Percentiles rank a stretch among this genome's conserved stretches.
phyloP scores from a whole-genome alignment of 371 early-diverging fungal genomes.

The Actinomortierella wolfii region DNA sequence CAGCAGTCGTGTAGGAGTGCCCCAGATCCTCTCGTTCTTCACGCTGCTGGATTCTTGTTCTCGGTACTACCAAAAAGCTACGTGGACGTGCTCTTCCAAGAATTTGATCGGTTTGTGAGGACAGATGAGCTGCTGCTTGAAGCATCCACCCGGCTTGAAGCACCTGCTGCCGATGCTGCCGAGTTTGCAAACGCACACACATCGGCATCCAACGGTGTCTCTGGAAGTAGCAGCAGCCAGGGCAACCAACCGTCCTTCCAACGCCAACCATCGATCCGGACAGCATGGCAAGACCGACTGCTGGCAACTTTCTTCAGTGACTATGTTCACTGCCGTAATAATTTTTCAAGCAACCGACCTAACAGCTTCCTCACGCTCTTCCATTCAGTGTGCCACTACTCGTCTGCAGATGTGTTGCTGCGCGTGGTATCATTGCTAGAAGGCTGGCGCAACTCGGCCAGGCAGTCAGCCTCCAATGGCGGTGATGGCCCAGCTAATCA shows the following conservation, averaged over 20 bases:
- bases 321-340: conserved; percentile 65
- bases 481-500: neutral
- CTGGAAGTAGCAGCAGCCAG: neutral
- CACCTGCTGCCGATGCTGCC: neutral
- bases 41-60: conserved; percentile 38
- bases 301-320: conserved; percentile 59
- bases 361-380: conserved; percentile 67
- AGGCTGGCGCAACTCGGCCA: conserved; percentile 20
- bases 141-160: conserved; percentile 31
- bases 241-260: neutral
- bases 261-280: conserved; percentile 4
- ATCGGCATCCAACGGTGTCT: neutral
- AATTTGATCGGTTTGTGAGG: conserved; percentile 32
- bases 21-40: conserved; percentile 36
- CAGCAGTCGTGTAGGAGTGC: conserved; percentile 13
- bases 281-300: conserved; percentile 32
- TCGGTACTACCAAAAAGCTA: conserved; percentile 26
- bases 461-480: conserved; percentile 1
- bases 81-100: conserved; percentile 35
- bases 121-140: conserved; percentile 32
- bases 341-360: conserved; percentile 63
- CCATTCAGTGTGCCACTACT: conserved; percentile 67
- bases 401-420: conserved; percentile 59
- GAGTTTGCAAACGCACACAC: neutral
- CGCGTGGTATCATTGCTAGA: conserved; percentile 35